These are phyloP conservation scores for Choiromyces venosus DNA, from an alignment of 495 filamentous ascomycete species.

Conservation along the genomic window DNA sequence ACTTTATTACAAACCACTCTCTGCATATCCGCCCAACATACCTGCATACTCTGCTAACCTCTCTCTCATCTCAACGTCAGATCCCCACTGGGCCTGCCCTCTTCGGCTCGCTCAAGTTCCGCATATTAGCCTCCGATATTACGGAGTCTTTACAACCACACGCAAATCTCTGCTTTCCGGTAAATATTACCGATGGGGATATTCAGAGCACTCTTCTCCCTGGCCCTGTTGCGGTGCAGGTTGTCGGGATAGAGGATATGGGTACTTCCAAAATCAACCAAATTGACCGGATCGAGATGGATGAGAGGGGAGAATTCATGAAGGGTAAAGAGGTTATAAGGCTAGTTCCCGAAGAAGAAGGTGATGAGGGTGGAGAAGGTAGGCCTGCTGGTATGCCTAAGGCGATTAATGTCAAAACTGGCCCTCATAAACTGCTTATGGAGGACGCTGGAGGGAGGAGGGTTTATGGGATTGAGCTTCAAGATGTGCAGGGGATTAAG, in stretches of 20 bases:
- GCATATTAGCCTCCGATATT: slow-evolving; percentile 72
- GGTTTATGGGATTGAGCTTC: slow-evolving; percentile 69
- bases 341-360: slow-evolving; percentile 53
- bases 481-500: slow-evolving; percentile 57
- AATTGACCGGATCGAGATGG: slow-evolving; percentile 75
- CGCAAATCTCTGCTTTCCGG: slow-evolving; percentile 54
- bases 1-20: slow-evolving; percentile 17
- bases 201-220: slow-evolving; percentile 53
- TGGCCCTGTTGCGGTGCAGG: slow-evolving; percentile 66
- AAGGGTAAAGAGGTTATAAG: slow-evolving; percentile 78
- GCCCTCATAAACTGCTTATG: slow-evolving; percentile 73
- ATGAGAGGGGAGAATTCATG: slow-evolving; percentile 74
- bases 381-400: neutral
- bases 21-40: slow-evolving; percentile 29
- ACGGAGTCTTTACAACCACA: slow-evolving; percentile 53
- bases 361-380: slow-evolving; percentile 36
- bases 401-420: slow-evolving; percentile 40
- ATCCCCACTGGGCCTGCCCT: slow-evolving; percentile 66
- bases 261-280: slow-evolving; percentile 72
- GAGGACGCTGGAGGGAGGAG: slow-evolving; percentile 70
- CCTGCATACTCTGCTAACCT: slow-evolving; percentile 17
- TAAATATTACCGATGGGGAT: slow-evolving; percentile 50
- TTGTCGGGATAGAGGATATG: slow-evolving; percentile 79
- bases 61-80: slow-evolving; percentile 44
- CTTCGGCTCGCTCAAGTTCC: slow-evolving; percentile 71